Base-by-base conservation (phyloP, 345 rosid species). In the Psidium friedrichsthalianum region DNA sequence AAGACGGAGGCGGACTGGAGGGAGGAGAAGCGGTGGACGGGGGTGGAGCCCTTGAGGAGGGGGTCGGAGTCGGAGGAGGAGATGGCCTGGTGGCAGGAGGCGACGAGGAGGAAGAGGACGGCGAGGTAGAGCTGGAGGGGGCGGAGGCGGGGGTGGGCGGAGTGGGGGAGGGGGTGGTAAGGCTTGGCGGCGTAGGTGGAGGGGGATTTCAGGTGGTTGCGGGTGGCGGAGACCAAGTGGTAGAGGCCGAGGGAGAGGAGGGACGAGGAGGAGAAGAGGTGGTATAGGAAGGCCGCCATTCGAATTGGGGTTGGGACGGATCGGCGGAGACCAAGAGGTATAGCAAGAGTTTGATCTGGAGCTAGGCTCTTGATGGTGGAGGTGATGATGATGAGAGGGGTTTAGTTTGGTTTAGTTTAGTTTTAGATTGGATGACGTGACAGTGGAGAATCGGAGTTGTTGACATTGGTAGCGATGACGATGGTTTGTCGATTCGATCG, bases 111-210 rank as follows among this genome's bases (percentile, higher is more conserved):
- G 85, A 86, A 95, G 91, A 91, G 42, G 22, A 92, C 82, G 83
- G 93, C 88, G 74, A 95, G 91, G 89, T 92, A 90, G 36, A 95
- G 89, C 11, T 91, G 98, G 69, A 93, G 92, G 88, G 89, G 89
- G 24, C 88, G 91, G 86, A 94, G 89, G 57, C 93, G 93, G 82
- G 86, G 88, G 87, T 82, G 87, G 90, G 54, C 53, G 87, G 61
- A 58, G 86, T 57, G 51, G 6, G 93, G 90, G 25, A 95, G 87
- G 6, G 95, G 93, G 83, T 97, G 94, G 89, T 89, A 89, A 47
- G 98, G 98, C 86, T 93, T 95, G 86, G 99, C 99, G 85, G 93
- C 56, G 96, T 93, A 95, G 27, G 95, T 86, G 51, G 91, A 94
- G 0, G 98, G 97, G 51, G 93, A 90, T 88, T 96, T 97, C 24